These are phyloP conservation scores for Euphorbia schlechtendalii DNA, from an alignment of 441 rosid genomes.

Conservation along the genomic window DNA sequence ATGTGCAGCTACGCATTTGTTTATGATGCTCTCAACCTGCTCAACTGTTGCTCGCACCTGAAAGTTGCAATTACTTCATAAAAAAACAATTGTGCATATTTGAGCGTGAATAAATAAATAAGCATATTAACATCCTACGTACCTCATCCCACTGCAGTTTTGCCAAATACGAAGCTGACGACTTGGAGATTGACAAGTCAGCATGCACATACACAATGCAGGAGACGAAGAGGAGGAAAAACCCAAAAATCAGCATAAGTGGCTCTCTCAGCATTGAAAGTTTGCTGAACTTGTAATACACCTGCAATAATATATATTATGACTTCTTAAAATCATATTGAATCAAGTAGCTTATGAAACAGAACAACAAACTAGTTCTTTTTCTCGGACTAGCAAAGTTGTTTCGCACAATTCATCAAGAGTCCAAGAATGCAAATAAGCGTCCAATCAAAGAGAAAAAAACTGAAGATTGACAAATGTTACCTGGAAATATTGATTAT, in stretches of 20 bases:
- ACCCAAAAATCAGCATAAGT: constrained; percentile 73
- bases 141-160: constrained; percentile 97
- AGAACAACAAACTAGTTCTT: neutral
- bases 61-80: constrained; percentile 12
- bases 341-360: neutral
- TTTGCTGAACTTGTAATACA: constrained; percentile 74
- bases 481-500: constrained; percentile 88
- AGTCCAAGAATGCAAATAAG: neutral
- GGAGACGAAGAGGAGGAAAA: constrained; percentile 62
- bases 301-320: constrained; percentile 36
- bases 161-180: constrained; percentile 80
- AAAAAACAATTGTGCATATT: too few species aligned
- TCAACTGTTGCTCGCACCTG: constrained; percentile 79
- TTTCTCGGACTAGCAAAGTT: constrained; percentile 1
- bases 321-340: neutral
- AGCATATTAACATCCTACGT: constrained; percentile 8
- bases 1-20: constrained; percentile 55
- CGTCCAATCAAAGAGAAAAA: neutral
- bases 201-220: constrained; percentile 64
- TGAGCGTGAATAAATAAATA: neutral
- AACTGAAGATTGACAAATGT: neutral
- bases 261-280: constrained; percentile 85
- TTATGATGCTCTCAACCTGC: constrained; percentile 50
- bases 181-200: constrained; percentile 91
- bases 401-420: neutral